Conservation (phyloP, 352 stramenopile genomes). For the Thalassiosira exigua region DNA sequence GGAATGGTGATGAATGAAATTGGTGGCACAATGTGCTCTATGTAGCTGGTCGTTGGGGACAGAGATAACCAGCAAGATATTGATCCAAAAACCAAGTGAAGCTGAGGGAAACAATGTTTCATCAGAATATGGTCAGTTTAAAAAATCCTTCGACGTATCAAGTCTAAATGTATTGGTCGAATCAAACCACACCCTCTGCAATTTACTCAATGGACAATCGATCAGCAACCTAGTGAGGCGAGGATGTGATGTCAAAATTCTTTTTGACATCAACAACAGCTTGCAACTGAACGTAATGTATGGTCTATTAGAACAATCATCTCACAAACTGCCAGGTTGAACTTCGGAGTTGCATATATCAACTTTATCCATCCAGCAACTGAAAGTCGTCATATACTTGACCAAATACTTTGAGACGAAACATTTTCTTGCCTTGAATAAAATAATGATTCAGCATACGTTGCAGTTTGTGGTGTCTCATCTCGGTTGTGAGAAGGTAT, state of each 20-base stretch:
- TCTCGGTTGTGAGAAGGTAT: conserved; percentile 19
- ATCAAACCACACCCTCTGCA: conserved; percentile 1
- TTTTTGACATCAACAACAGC: not conserved
- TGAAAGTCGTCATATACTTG: conserved; percentile 16
- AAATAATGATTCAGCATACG: not conserved
- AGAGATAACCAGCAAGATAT: too few species aligned
- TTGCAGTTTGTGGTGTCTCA: conserved; percentile 8
- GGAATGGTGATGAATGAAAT: too few species aligned
- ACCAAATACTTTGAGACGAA: conserved; percentile 12
- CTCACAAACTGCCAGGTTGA: conserved; percentile 6
- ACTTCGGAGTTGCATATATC: not conserved
- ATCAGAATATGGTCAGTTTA: too few species aligned
- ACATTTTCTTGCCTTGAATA: conserved; percentile 6
- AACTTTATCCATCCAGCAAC: not conserved
- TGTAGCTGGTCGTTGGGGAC: too few species aligned
- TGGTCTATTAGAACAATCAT: conserved; percentile 7
- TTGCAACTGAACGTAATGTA: conserved; percentile 14
- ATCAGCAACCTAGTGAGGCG: not conserved
- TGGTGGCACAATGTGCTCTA: too few species aligned
- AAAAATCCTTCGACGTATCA: conserved; percentile 13
- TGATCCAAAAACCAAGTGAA: too few species aligned
- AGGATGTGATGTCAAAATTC: not conserved
- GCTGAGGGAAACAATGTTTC: too few species aligned
- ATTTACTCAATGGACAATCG: not conserved
- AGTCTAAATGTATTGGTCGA: conserved; percentile 11